These are phyloP conservation scores for Gloeostereum incarnatum DNA, from an alignment of 768 basidiomycete genomes.

Conservation along the genomic window DNA sequence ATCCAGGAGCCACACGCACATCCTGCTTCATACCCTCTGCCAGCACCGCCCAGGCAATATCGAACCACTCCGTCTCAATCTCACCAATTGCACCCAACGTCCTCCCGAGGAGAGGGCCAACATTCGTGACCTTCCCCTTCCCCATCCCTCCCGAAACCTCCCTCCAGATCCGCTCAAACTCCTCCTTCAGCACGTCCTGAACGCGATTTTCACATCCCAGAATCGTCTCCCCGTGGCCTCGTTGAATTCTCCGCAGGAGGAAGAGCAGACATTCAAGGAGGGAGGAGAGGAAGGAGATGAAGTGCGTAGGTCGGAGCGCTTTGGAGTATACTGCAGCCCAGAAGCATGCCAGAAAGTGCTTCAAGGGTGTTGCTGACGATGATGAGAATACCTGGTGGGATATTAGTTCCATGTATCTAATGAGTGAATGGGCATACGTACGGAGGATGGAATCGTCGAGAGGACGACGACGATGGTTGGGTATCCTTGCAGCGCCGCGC, in stretches of 20 bases:
- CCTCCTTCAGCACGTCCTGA: slow-evolving; percentile 28
- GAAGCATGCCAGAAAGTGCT: slow-evolving; percentile 60
- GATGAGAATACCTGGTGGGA: slow-evolving; percentile 17
- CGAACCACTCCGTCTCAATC: slow-evolving; percentile 30
- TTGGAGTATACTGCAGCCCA: slow-evolving; percentile 76
- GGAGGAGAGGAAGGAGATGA: slow-evolving; percentile 59
- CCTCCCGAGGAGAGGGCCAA: slow-evolving; percentile 34
- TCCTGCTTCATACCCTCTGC: slow-evolving; percentile 16
- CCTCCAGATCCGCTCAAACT: slow-evolving; percentile 39
- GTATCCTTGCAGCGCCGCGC: slow-evolving; percentile 72
- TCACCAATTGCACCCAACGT: slow-evolving; percentile 22
- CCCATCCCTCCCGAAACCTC: slow-evolving; percentile 33
- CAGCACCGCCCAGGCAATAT: slow-evolving; percentile 38
- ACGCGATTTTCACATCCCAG: slow-evolving; percentile 2
- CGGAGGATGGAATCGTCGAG: slow-evolving; percentile 62
- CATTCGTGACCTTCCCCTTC: slow-evolving; percentile 34
- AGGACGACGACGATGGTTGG: slow-evolving; percentile 73
- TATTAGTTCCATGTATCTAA: slow-evolving; percentile 13
- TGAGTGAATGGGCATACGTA: background rate
- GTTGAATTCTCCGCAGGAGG: slow-evolving; percentile 35
- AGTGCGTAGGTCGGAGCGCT: slow-evolving; percentile 30
- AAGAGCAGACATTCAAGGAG: slow-evolving; percentile 65
- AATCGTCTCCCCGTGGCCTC: too few species aligned
- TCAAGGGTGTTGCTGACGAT: slow-evolving; percentile 19
- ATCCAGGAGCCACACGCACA: slow-evolving; percentile 13